phyloP scores from a whole-genome alignment of 1,284 basidiomycete species.

The Cystobasidium sp. region DNA sequence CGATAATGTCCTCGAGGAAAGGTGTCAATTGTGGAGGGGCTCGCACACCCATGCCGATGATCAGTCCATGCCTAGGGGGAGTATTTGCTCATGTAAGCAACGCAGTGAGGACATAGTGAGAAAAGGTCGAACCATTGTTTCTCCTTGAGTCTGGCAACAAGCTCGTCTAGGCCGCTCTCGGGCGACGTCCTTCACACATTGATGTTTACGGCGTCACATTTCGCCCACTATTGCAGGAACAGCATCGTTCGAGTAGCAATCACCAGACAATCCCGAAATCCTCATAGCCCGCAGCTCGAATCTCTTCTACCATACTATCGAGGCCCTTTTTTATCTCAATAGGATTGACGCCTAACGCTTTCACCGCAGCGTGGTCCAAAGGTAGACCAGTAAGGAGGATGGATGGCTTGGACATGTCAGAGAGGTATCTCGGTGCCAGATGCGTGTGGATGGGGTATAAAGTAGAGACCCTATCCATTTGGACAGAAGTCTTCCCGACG shows the following conservation, averaged over 20 bases:
- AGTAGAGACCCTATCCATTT: neutral
- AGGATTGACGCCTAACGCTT: constrained; percentile 9
- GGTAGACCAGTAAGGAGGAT: constrained; percentile 28
- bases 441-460: neutral
- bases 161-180: constrained; percentile 19
- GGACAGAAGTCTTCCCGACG: too few relatives aligned
- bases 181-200: neutral
- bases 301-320: constrained; percentile 20
- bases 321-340: constrained; percentile 17
- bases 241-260: neutral
- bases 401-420: constrained; percentile 23
- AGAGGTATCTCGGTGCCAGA: neutral
- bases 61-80: constrained; percentile 26
- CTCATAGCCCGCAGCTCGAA: constrained; percentile 26
- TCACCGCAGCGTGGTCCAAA: constrained; percentile 29
- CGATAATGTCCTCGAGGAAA: constrained; percentile 23
- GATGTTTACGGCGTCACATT: neutral
- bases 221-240: neutral
- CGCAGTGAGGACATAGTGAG: neutral
- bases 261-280: constrained; percentile 33
- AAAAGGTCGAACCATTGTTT: constrained; percentile 23
- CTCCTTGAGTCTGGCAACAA: constrained; percentile 29
- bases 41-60: constrained; percentile 34
- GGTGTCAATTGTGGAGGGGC: constrained; percentile 17
- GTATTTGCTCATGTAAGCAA: neutral